A percentile compares a stretch with the other conserved stretches of the same genome.
phyloP scores from a whole-genome alignment of 345 rosid genomes.

The Moringa oleifera region DNA sequence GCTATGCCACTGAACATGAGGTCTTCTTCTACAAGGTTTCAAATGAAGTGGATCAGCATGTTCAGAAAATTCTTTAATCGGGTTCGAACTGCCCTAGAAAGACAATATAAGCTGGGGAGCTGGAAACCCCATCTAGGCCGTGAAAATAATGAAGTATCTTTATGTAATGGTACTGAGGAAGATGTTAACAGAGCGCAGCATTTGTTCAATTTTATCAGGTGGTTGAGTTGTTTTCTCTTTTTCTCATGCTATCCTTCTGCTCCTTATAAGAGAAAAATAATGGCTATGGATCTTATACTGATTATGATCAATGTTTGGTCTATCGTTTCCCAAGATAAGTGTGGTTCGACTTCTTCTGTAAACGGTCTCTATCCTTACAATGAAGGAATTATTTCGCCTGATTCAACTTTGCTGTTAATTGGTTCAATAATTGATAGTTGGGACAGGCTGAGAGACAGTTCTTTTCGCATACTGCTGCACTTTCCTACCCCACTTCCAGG shows the following conservation, averaged over 20 bases:
- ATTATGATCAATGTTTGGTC: slow-evolving; percentile 87
- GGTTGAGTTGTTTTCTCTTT: slow-evolving; percentile 80
- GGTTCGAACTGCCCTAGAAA: slow-evolving; percentile 88
- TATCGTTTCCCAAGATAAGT: slow-evolving; percentile 38
- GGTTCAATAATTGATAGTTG: slow-evolving; percentile 96
- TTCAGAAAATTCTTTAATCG: slow-evolving; percentile 85
- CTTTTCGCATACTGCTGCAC: slow-evolving; percentile 79
- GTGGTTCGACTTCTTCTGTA: slow-evolving; percentile 31
- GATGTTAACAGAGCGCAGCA: slow-evolving; percentile 50
- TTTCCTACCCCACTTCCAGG: slow-evolving; percentile 96
- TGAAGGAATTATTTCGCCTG: slow-evolving; percentile 60
- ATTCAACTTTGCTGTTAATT: slow-evolving; percentile 68
- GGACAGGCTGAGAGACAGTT: slow-evolving; percentile 88
- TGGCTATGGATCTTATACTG: slow-evolving; percentile 86
- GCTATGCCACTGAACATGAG: slow-evolving; percentile 96
- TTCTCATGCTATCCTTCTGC: slow-evolving; percentile 95
- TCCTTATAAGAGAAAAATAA: slow-evolving; percentile 89
- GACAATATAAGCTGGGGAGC: slow-evolving; percentile 70
- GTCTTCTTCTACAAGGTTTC: slow-evolving; percentile 86
- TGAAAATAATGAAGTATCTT: slow-evolving; percentile 18
- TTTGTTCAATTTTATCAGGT: slow-evolving; percentile 78
- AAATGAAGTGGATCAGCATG: slow-evolving; percentile 97
- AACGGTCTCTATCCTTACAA: slow-evolving; percentile 58
- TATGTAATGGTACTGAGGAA: slow-evolving; percentile 28
- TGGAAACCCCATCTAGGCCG: slow-evolving; percentile 47